Conservation (phyloP, 2,329 filamentous ascomycete species). For the Fusarium nygamai region DNA sequence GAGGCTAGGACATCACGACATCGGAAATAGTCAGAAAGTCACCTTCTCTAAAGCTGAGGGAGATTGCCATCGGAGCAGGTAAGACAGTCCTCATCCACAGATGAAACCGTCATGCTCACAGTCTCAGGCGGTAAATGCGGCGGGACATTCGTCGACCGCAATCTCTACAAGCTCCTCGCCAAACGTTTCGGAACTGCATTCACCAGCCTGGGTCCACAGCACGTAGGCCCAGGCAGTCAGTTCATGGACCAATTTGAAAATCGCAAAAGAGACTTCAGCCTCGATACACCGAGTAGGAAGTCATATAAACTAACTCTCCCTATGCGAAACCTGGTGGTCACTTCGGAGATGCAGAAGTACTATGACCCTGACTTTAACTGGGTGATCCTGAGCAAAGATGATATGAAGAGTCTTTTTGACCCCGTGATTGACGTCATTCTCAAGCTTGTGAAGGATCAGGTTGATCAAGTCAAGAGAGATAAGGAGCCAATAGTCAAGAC, state of each 20-base stretch:
- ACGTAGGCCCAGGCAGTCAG: neutral
- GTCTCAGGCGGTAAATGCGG: neutral
- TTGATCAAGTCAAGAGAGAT: neutral
- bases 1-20: neutral
- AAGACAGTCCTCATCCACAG: fast-evolving
- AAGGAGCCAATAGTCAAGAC: neutral
- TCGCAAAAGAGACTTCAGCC: neutral
- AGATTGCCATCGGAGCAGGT: neutral
- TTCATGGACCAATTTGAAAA: neutral
- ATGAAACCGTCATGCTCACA: neutral
- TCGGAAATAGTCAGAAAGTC: neutral
- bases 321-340: neutral
- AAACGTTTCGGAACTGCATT: neutral
- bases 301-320: neutral
- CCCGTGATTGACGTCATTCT: neutral
- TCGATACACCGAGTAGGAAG: neutral
- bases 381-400: neutral
- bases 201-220: neutral
- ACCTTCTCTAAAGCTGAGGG: neutral
- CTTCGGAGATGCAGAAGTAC: neutral
- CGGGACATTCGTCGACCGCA: neutral
- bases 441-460: neutral
- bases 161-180: neutral
- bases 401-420: neutral
- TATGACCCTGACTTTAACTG: neutral